Conservation (phyloP, 2,329 filamentous ascomycete genomes). For the Cordyceps tenuipes region DNA sequence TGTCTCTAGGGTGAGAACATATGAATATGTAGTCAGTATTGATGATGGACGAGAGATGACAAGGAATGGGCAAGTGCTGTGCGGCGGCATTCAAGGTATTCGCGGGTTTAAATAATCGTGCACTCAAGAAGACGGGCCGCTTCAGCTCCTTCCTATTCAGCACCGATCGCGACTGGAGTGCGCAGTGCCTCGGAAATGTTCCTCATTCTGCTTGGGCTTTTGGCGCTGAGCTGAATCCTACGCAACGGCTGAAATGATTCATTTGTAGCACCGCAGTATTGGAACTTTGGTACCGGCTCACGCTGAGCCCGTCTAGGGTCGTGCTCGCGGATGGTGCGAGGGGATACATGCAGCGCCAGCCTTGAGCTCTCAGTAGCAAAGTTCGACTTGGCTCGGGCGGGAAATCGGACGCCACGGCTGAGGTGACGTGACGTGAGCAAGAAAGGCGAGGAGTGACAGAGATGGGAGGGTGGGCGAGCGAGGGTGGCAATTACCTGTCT, state of each 20-base stretch:
- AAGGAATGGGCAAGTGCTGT: too few species aligned
- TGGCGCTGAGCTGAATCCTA: background rate
- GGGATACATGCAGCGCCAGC: background rate
- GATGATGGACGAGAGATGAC: too few species aligned
- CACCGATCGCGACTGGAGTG: background rate
- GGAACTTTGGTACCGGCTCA: background rate
- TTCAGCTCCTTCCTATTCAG: background rate
- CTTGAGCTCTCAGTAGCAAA: too few species aligned
- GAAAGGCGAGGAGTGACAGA: too few species aligned
- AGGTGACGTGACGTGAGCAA: too few species aligned
- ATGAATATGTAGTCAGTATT: background rate
- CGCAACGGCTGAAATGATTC: background rate
- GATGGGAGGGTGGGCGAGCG: too few species aligned
- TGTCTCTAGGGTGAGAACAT: background rate
- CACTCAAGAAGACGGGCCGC: background rate
- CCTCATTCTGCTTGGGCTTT: background rate
- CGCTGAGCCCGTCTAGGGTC: background rate
- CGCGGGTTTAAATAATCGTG: background rate
- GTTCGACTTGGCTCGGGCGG: too few species aligned
- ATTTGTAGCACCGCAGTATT: background rate
- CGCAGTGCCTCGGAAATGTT: background rate
- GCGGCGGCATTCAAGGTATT: too few species aligned
- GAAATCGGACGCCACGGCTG: too few species aligned
- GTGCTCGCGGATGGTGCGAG: background rate
- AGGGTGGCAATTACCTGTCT: too few species aligned